Evolutionary conservation across 2,329 filamentous ascomycete species (phyloP), one percentile per base, ranked within the genome.

Genomic region (Niveomyces coronatus): DNA sequence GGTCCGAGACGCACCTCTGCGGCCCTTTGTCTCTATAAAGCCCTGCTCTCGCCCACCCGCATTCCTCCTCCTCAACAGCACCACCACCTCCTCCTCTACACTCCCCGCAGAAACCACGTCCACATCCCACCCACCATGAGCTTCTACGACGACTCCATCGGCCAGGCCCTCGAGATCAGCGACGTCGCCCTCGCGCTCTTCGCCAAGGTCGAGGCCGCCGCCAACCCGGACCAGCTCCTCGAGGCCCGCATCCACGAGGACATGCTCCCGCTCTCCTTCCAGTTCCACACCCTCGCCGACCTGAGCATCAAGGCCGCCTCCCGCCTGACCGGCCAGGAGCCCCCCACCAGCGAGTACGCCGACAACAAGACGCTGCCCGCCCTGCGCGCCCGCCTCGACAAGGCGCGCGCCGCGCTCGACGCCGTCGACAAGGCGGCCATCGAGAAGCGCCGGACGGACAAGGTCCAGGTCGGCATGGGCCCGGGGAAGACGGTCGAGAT

Each of bases 211-310:
- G 56, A 60, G 39, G 41, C 48, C 3, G 51, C 53, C 24, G 47
- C 61, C 45, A 51, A 52, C 17, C 49, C 53, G 22, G 52, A 53
- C 32, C 49, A 47, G 10, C 44, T 66, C 37, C 41, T 56, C 36
- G 40, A 49, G 4, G 53, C 57, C 22, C 54, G 53, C 27, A 49
- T 68, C 23, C 37, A 48, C 44, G 49, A 54, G 3, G 63, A 68
- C 54, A 69, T 69, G 66, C 54, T 59, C 8, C 57, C 62, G 35
- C 49, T 68, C 24, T 51, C 41, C 47, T 60, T 62, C 52, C 66
- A 70, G 49, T 50, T 67, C 40, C 42, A 45, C 44, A 47, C 58
- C 40, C 46, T 49, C 27, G 48, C 54, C 43, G 53, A 58, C 45
- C 32, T 44, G 8, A 42, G 50, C 19, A 42, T 50, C 41, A 58